Conservation (phyloP, 768 basidiomycete species). For the Hydnum rufescens region DNA sequence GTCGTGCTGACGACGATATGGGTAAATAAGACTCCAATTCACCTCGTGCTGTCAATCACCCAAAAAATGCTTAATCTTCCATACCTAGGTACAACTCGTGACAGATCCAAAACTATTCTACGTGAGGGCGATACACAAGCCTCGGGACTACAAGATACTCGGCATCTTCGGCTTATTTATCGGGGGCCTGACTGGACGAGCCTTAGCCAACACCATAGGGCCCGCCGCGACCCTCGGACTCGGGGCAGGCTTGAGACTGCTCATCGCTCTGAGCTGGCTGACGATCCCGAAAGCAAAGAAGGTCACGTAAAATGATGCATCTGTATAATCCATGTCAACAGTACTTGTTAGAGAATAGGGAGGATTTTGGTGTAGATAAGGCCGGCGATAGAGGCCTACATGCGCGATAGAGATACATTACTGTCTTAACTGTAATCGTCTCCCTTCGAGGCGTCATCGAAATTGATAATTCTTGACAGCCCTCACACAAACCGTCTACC, state of each 20-base stretch:
- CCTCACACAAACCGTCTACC: no score
- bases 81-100: slow-evolving; percentile 4
- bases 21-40: not conserved
- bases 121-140: not conserved
- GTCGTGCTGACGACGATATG: slow-evolving; percentile 9
- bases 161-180: not conserved
- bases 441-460: no score
- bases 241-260: not conserved
- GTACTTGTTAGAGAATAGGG: no score
- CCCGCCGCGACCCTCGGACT: not conserved
- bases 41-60: not conserved
- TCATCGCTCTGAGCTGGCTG: slow-evolving; percentile 1
- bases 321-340: no score
- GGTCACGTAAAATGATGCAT: no score
- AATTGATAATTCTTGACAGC: no score
- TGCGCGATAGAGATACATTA: no score
- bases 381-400: no score
- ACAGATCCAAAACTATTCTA: slow-evolving; percentile 6
- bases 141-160: slow-evolving; percentile 6
- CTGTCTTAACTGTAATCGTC: no score
- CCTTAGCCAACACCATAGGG: not conserved
- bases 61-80: not conserved
- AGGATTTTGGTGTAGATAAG: no score
- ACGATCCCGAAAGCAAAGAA: no score
- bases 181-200: not conserved